These are phyloP conservation scores for Neurospora sp. DNA, from an alignment of 495 filamentous ascomycete species.

Conservation along the genomic window DNA sequence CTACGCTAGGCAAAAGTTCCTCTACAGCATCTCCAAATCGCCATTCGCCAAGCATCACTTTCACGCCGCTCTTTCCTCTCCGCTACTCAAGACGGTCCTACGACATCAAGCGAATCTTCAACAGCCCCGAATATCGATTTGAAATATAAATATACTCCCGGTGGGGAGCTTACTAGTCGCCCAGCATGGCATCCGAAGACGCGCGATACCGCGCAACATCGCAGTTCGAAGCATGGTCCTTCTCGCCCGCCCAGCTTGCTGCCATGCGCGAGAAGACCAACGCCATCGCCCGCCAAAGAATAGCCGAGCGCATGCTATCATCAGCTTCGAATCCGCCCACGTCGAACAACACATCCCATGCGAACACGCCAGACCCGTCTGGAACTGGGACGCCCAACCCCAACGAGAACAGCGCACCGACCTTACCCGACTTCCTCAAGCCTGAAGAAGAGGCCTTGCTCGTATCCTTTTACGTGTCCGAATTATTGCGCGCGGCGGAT, in stretches of 20 bases:
- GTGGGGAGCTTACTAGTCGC: neutral
- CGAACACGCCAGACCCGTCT: constrained; percentile 26
- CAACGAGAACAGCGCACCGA: constrained; percentile 19
- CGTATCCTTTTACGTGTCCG: constrained; percentile 68
- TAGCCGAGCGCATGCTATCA: constrained; percentile 35
- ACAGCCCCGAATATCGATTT: neutral
- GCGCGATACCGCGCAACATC: constrained; percentile 83
- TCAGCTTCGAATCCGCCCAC: constrained; percentile 13
- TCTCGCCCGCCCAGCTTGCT: constrained; percentile 59
- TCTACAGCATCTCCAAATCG: neutral
- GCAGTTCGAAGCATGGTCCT: constrained; percentile 91
- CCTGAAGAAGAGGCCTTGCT: constrained; percentile 72
- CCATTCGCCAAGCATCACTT: neutral
- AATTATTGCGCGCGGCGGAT: constrained; percentile 63
- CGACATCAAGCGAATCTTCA: neutral
- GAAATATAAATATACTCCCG: neutral
- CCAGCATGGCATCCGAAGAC: constrained; percentile 58
- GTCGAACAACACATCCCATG: constrained; percentile 8
- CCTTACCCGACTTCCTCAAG: constrained; percentile 60
- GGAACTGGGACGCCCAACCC: constrained; percentile 23
- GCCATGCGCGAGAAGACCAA: constrained; percentile 68
- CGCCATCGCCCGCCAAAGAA: constrained; percentile 56
- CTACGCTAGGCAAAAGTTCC: neutral
- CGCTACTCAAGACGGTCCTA: neutral
- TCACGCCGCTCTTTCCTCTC: neutral